phyloP scores from a whole-genome alignment of 305 asterid genomes.

The Nicotiana rustica region DNA sequence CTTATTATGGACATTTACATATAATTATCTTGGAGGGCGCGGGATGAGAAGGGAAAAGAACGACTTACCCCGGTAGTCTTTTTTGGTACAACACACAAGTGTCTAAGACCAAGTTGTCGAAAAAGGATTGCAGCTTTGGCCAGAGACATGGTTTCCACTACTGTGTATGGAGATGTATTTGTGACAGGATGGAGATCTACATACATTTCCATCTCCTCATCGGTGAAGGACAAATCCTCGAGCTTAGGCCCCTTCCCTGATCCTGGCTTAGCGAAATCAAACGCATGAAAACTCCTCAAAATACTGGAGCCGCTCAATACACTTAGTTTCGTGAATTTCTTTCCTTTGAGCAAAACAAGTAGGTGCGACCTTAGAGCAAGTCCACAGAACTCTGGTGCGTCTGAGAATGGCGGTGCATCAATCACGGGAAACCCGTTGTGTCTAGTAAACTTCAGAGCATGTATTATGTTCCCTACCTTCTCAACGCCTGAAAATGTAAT shows the following conservation, averaged over 20 bases:
- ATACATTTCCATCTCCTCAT: slow-evolving; percentile 89
- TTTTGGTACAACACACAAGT: slow-evolving; percentile 88
- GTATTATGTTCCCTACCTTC: slow-evolving; percentile 73
- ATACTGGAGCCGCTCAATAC: slow-evolving; percentile 55
- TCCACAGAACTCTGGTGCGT: slow-evolving; percentile 83
- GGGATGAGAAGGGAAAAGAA: background rate
- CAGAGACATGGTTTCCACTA: slow-evolving; percentile 91
- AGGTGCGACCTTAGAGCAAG: slow-evolving; percentile 86
- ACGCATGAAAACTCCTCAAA: slow-evolving; percentile 60
- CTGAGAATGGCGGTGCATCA: slow-evolving; percentile 84
- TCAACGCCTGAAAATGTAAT: slow-evolving; percentile 76
- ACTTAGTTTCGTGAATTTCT: slow-evolving; percentile 62
- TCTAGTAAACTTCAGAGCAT: slow-evolving; percentile 65
- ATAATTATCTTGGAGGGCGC: background rate
- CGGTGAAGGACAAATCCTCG: slow-evolving; percentile 70
- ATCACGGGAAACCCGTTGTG: slow-evolving; percentile 95
- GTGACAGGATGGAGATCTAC: slow-evolving; percentile 92
- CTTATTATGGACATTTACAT: background rate
- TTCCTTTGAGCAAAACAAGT: slow-evolving; percentile 73
- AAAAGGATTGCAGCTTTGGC: slow-evolving; percentile 94
- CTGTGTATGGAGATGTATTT: slow-evolving; percentile 90
- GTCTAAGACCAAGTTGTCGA: slow-evolving; percentile 86
- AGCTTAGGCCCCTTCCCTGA: slow-evolving; percentile 86
- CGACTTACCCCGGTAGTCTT: slow-evolving; percentile 74
- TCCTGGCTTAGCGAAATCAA: slow-evolving; percentile 92